phyloP scores from a whole-genome alignment of 495 filamentous ascomycete species.

The Penicillium fimorum region DNA sequence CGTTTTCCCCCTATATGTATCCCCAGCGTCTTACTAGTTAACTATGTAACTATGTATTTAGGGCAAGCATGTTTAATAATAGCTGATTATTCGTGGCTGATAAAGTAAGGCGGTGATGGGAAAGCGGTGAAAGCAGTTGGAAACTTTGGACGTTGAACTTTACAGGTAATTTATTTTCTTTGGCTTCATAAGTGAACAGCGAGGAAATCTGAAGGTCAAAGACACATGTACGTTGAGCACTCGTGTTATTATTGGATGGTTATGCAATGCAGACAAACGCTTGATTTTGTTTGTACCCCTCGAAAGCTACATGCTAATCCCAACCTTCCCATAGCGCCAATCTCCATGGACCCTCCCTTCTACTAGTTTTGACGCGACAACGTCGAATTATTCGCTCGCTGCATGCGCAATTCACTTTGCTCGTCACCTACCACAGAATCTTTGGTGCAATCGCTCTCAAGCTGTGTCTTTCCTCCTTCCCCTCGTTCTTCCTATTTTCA shows the following conservation, averaged over 20 bases:
- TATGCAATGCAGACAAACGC: not conserved
- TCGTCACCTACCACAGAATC: not conserved
- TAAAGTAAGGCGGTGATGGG: not conserved
- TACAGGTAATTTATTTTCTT: slow-evolving; percentile 1
- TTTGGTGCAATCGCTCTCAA: not conserved
- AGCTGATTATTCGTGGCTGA: not conserved
- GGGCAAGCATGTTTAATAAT: not conserved
- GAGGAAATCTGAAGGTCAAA: not conserved
- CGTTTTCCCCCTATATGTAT: not conserved
- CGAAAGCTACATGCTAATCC: slow-evolving; percentile 1
- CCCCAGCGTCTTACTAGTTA: not conserved
- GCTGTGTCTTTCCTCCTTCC: not conserved
- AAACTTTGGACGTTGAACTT: not conserved
- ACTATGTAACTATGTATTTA: no score
- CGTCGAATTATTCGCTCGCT: not conserved
- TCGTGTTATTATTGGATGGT: not conserved
- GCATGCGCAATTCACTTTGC: not conserved
- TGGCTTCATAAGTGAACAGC: not conserved
- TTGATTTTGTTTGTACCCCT: slow-evolving; percentile 1
- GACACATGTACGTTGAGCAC: not conserved
- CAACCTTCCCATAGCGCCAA: not conserved
- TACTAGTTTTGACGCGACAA: slow-evolving; percentile 5
- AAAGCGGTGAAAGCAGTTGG: not conserved
- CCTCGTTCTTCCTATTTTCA: no score
- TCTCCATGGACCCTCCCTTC: slow-evolving; percentile 7